phyloP scores from a whole-genome alignment of 495 filamentous ascomycete genomes.

The Penicillium fimorum region DNA sequence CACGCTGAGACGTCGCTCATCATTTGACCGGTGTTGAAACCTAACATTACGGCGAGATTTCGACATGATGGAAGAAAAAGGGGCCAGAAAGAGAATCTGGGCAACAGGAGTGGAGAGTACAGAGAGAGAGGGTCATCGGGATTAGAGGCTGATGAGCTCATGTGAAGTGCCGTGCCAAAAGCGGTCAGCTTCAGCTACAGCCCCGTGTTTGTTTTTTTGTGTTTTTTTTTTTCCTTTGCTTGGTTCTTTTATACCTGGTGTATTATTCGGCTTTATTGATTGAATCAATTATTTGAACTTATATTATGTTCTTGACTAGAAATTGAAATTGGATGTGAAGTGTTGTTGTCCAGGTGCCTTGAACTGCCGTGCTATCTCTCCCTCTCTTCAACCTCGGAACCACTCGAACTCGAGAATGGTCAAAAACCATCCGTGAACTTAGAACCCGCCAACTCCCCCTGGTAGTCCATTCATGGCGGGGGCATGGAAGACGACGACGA shows the following conservation, averaged over 20 bases:
- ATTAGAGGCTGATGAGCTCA: conserved; percentile 27
- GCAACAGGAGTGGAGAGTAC: conserved; percentile 18
- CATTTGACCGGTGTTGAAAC: conserved; percentile 68
- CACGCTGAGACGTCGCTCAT: conserved; percentile 64
- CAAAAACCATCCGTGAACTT: neutral
- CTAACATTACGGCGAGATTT: conserved; percentile 79
- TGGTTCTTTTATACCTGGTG: neutral
- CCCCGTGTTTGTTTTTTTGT: neutral
- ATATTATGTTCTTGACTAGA: neutral
- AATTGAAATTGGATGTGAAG: conserved; percentile 5
- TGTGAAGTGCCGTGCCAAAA: conserved; percentile 26
- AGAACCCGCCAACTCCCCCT: conserved; percentile 1
- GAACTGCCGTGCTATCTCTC: conserved; percentile 1
- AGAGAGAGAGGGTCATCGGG: conserved; percentile 23
- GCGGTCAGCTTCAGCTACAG: conserved; percentile 17
- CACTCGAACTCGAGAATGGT: neutral
- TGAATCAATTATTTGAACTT: neutral
- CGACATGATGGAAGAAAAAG: conserved; percentile 51
- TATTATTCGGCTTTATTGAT: neutral
- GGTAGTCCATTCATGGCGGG: conserved; percentile 45
- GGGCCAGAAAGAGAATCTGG: conserved; percentile 12
- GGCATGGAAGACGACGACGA: conserved; percentile 61
- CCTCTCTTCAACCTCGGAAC: neutral
- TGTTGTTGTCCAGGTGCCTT: neutral
- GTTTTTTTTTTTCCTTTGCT: neutral